Evolutionary conservation across 2,329 filamentous ascomycete genomes (phyloP), one percentile per base, ranked within the genome.

Genomic region (Calonectria pauciramosa): DNA sequence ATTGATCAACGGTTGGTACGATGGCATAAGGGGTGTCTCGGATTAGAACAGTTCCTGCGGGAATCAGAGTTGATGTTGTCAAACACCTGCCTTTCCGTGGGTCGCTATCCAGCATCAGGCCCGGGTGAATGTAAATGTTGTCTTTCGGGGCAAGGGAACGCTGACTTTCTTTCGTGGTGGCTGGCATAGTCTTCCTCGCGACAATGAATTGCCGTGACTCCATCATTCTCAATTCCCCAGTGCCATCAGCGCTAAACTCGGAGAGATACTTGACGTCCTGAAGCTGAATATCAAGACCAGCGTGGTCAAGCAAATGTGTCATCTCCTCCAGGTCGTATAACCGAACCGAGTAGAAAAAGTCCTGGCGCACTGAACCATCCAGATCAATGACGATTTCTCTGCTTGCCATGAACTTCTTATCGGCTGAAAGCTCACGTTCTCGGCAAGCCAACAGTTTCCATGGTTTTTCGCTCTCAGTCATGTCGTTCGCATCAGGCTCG

Each of bases 361-460:
- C 56, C 23, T 63, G 56, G 23, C 56, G 56, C 23, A 63, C 56
- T 9, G 56, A 63, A 9, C 56, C 56, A 41, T 63, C 56, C 16
- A 63, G 23, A 20, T 63, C 56, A n/a, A 63, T 63, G 56, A 63
- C 56, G 9, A 63, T 63, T 63, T 63, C 56, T 41, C 56, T 63
- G 16, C 56, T 63, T 3, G 56, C 56, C 56, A 63, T 63, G 56
- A 63, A 38, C 8, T 63, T 63, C 11, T 41, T 63, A 8, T 63
- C 56, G 0, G 34, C 34, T 20, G 56, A 63, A 28, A 63, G 56
- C 56, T 63, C 56, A 10, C 56, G 56, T 26, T 63, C 56, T 18
- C 56, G n/a, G 23, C 56, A 63, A 41, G 56, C 56, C 20, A 63
- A 38, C 11, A 63, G 14, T 20, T 63, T 63, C 56, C 56, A 38